Percentiles rank a stretch among this genome's conserved stretches.
Evolutionary conservation across 2,329 filamentous ascomycete species (phyloP).

Genomic region (Apiospora marii): DNA sequence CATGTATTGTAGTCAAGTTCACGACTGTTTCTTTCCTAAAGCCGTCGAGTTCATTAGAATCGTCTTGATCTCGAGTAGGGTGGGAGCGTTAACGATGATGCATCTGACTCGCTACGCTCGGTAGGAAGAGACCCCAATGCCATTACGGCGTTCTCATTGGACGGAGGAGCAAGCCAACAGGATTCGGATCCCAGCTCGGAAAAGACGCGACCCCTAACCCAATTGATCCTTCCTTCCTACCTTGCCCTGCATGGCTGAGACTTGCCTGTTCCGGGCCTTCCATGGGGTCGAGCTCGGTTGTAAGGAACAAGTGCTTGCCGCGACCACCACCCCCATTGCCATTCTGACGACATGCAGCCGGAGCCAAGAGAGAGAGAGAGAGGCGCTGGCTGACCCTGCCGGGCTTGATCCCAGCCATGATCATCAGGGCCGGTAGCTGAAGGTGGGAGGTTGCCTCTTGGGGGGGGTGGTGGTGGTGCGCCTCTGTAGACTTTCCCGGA

Average conservation of each 20-base stretch:
- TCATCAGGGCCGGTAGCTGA: not conserved
- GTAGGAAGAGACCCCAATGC: conserved; percentile 9
- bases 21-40: not conserved
- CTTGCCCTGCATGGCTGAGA: conserved; percentile 13
- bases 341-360: not conserved
- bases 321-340: not conserved
- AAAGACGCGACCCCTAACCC: not conserved
- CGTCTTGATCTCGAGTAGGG: not conserved
- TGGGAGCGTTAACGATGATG: not conserved
- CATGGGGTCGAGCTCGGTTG: not conserved
- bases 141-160: not conserved
- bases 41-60: not conserved
- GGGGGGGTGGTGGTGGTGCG: not conserved
- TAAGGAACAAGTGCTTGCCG: not conserved
- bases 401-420: not conserved
- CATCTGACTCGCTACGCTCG: conserved; percentile 8
- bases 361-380: not conserved
- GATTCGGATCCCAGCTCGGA: not conserved
- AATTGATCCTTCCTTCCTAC: conserved; percentile 17
- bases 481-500: not conserved
- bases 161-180: not conserved
- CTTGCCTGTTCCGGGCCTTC: not conserved
- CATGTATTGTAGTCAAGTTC: not conserved
- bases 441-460: not conserved
- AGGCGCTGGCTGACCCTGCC: not conserved